phyloP scores from a whole-genome alignment of 2,329 filamentous ascomycete species.

The Cladosporium sp. region DNA sequence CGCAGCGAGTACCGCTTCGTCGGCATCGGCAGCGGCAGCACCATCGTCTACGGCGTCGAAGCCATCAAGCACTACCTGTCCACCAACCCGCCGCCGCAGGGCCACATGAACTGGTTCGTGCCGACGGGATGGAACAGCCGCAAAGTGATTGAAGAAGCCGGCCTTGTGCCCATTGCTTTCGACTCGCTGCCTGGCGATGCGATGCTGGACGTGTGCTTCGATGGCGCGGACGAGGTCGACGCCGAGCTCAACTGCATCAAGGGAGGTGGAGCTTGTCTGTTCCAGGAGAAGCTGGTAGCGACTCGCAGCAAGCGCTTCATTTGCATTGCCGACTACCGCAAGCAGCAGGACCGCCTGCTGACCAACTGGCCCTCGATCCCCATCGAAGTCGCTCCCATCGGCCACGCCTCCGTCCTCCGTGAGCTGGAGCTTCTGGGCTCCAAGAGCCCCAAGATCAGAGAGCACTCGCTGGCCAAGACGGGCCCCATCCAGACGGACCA shows the following conservation, averaged over 20 bases:
- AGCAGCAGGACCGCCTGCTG: slow-evolving; percentile 72
- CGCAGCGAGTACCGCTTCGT: slow-evolving; percentile 58
- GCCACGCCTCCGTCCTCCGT: slow-evolving; percentile 70
- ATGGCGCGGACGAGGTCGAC: slow-evolving; percentile 96
- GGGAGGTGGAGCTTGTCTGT: slow-evolving; percentile 92
- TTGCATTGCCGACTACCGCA: slow-evolving; percentile 69
- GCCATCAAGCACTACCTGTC: slow-evolving; percentile 63
- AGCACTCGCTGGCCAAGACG: slow-evolving; percentile 70
- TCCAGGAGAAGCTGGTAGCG: slow-evolving; percentile 96
- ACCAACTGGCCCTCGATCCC: slow-evolving; percentile 79
- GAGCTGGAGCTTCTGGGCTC: slow-evolving; percentile 72
- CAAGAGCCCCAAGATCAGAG: slow-evolving; percentile 64
- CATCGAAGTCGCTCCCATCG: slow-evolving; percentile 86
- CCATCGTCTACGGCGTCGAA: slow-evolving; percentile 80
- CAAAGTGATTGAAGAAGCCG: slow-evolving; percentile 75
- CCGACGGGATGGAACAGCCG: slow-evolving; percentile 91
- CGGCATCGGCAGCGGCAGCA: slow-evolving; percentile 77
- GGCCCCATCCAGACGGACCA: slow-evolving; percentile 83
- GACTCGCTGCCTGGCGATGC: slow-evolving; percentile 64
- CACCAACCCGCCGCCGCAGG: slow-evolving; percentile 38
- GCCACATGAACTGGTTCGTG: slow-evolving; percentile 71
- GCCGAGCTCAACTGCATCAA: slow-evolving; percentile 95
- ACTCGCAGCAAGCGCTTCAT: slow-evolving; percentile 27
- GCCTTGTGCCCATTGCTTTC: slow-evolving; percentile 71
- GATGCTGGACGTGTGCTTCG: slow-evolving; percentile 83